Base-by-base conservation (phyloP, 2,329 filamentous ascomycete genomes). In the Aspergillus fumigatiaffinis region DNA sequence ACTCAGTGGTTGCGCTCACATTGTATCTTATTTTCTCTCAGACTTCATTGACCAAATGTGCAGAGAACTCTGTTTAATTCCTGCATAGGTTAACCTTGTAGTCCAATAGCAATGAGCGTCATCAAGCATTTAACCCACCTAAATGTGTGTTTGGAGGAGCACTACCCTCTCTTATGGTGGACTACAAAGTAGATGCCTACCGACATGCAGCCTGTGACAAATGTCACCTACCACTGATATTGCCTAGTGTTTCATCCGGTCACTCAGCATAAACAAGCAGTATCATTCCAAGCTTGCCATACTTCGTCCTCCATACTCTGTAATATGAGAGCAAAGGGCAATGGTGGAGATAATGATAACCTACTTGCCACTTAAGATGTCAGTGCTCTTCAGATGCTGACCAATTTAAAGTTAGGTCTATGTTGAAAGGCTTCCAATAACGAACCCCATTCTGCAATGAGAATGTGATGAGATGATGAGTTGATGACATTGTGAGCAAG, bases 351-450 rank as follows among this genome's bases (percentile, higher is more conserved):
- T 44, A 44, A 17, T 12, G n/a, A 21, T 44, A 44, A 35, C 21
- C 8, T 21, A 10, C 1, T 10, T 23, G 21, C 10, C 3, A 46
- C n/a, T 23, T 46, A 8, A 12, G 2, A 46, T 23, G 42, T 46
- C 42, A 46, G 42, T 23, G 42, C 42, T 46, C 42, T 46, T 46
- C 20, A 23, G 17, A 46, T 46, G n/a, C 42, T 50, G 32, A 50
- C 28, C 35, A 23, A 54, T n/a, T 57, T 55, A 52, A 51, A 52
- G 52, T 52, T 26, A 42, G 55, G 47, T 10, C 54, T 53, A 52
- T 42, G 51, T 29, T 35, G 35, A 53, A 55, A 60, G 55, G 59
- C 56, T 55, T 59, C 55, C 57, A 61, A 58, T 57, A 54, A 54
- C 41, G 35, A 28, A n/a, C 8, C 26, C 44, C 28, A 35, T 25